These are phyloP conservation scores for Lineolata rhizophorae DNA, from an alignment of 495 filamentous ascomycete species.

Conservation along the genomic window DNA sequence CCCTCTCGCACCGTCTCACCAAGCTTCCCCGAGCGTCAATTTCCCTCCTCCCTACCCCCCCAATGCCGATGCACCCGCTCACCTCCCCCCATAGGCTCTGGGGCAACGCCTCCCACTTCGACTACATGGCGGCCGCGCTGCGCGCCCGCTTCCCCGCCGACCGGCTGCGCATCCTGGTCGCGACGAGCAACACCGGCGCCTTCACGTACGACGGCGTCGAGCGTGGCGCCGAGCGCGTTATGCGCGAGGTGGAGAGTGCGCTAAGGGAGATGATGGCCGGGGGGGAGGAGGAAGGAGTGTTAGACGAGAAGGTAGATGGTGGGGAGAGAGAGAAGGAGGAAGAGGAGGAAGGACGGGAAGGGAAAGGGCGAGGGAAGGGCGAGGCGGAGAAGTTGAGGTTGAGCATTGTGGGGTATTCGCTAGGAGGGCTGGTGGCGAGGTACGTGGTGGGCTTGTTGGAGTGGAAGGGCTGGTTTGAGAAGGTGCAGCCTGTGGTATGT, in stretches of 20 bases:
- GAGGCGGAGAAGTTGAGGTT: slow-evolving; percentile 58
- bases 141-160: slow-evolving; percentile 40
- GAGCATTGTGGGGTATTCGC: slow-evolving; percentile 72
- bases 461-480: slow-evolving; percentile 55
- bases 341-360: slow-evolving; percentile 20
- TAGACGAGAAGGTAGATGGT: too few species aligned
- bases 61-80: too few species aligned
- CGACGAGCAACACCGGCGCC: slow-evolving; percentile 57
- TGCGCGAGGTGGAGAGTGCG: slow-evolving; percentile 75
- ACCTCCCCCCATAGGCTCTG: too few species aligned
- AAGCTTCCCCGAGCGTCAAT: too few species aligned
- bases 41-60: too few species aligned
- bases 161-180: slow-evolving; percentile 46
- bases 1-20: too few species aligned
- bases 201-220: slow-evolving; percentile 95
- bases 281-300: too few species aligned
- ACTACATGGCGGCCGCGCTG: slow-evolving; percentile 43
- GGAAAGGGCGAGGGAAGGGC: slow-evolving; percentile 17
- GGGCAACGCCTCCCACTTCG: slow-evolving; percentile 77
- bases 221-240: slow-evolving; percentile 69
- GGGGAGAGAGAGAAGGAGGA: slow-evolving; percentile 56
- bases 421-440: slow-evolving; percentile 69
- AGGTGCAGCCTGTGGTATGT: slow-evolving; percentile 51
- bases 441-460: slow-evolving; percentile 75
- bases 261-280: too few species aligned